A percentile compares a stretch with the other conserved stretches of the same genome.
Evolutionary conservation across 2,329 filamentous ascomycete genomes (phyloP).

Genomic region (Pseudophaeomoniella oleicola): DNA sequence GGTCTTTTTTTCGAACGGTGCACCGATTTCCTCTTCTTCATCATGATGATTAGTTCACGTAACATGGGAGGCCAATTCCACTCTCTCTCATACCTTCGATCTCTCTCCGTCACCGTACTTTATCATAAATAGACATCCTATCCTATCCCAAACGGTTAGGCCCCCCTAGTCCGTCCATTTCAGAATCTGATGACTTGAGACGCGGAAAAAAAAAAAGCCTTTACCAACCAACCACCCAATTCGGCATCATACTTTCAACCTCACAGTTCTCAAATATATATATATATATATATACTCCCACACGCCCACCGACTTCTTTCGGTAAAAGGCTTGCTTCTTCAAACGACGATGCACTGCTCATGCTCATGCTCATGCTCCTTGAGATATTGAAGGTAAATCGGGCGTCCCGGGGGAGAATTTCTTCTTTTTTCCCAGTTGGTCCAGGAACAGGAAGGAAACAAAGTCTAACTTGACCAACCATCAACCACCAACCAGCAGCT

Average conservation of each 20-base stretch:
- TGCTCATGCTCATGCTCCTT: slow-evolving; percentile 21
- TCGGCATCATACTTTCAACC: not conserved
- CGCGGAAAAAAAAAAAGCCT: not conserved
- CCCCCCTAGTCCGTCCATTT: no score
- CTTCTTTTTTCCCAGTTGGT: not conserved
- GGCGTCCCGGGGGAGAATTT: slow-evolving; percentile 12
- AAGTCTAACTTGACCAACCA: not conserved
- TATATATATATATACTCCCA: not conserved
- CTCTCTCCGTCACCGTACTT: not conserved
- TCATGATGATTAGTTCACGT: no score
- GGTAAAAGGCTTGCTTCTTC: no score
- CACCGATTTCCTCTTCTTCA: no score
- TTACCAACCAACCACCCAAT: not conserved
- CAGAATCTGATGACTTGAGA: not conserved
- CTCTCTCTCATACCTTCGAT: not conserved
- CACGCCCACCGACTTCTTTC: not conserved
- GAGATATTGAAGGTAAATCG: slow-evolving; percentile 29
- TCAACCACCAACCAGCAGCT: not conserved
- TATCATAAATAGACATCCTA: not conserved
- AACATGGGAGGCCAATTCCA: no score
- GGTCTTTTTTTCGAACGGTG: no score
- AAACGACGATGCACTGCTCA: no score
- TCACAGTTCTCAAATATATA: not conserved
- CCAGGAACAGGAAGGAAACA: not conserved
- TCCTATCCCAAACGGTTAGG: not conserved